These are phyloP conservation scores for Phytophthora citricola DNA, from an alignment of 352 stramenopile genomes.

Conservation along the genomic window DNA sequence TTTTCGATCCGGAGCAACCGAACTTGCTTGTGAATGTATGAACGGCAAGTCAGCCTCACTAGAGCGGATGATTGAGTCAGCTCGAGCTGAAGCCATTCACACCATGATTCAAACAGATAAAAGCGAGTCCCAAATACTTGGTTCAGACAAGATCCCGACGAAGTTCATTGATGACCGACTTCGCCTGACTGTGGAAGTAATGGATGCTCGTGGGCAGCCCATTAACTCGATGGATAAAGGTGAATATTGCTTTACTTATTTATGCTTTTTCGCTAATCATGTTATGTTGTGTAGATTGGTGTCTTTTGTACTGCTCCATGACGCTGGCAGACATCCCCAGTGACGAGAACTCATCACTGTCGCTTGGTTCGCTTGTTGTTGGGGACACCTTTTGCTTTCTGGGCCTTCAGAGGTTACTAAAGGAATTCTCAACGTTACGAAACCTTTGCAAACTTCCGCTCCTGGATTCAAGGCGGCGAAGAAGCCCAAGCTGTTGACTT, in stretches of 20 bases:
- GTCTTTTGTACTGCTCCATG: conserved; percentile 62
- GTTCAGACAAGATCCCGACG: conserved; percentile 20
- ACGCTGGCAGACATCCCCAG: conserved; percentile 47
- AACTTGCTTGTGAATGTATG: conserved; percentile 31
- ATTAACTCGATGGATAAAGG: conserved; percentile 26
- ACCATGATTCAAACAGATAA: conserved; percentile 29
- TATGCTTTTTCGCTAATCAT: not conserved
- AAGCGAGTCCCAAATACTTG: conserved; percentile 22
- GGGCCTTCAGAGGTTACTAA: not conserved
- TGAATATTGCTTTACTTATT: conserved; percentile 1
- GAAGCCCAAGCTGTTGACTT: conserved; percentile 54
- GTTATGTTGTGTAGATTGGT: conserved; percentile 45
- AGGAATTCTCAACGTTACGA: conserved; percentile 53
- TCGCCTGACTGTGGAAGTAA: conserved; percentile 38
- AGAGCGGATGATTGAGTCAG: conserved; percentile 27
- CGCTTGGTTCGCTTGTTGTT: conserved; percentile 58
- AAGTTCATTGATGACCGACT: conserved; percentile 54
- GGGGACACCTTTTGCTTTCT: conserved; percentile 64
- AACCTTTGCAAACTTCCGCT: conserved; percentile 63
- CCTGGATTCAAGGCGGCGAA: conserved; percentile 58
- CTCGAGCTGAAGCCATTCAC: conserved; percentile 27
- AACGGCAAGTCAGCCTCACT: conserved; percentile 16
- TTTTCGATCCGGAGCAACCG: conserved; percentile 33
- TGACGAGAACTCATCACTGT: conserved; percentile 15
- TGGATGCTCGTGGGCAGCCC: conserved; percentile 54